Evolutionary conservation across 495 filamentous ascomycete species (phyloP), one percentile per base, ranked within the genome.

Genomic region (Xeromyces bisporus): DNA sequence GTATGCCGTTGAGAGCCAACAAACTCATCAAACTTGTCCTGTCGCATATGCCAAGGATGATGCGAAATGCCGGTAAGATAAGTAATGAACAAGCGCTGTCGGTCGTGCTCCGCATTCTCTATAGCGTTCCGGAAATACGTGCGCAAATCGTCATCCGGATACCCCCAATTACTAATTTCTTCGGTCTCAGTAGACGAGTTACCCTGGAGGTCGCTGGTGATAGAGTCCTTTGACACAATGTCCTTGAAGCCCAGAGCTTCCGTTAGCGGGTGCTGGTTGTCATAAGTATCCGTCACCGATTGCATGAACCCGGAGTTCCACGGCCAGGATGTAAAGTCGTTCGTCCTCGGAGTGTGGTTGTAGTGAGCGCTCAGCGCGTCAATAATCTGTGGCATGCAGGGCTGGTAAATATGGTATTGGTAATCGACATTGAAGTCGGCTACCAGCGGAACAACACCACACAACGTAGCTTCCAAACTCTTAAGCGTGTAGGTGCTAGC

Each of bases 21-120:
- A 27, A 50, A 29, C 23, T 50, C 42, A 11, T 52, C 41, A 15
- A 48, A 53, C 25, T 56, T 34, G 3, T 51, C 34, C 6, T 37
- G 32, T 1, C 57, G 58, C 32, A 51, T 56, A 13, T 43, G 39
- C 48, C 48, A 62, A 0, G 58, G 56, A 26, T 60, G 51, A 31
- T 62, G 58, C 1, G 53, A 59, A 16, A 54, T 53, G 13, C 53
- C 53, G 5, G 58, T 62, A 23, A 62, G 26, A 30, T 62, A 57
- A 7, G 50, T 50, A 13, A 62, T 34, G 34, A 62, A 62, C 7
- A 60, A 16, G 4, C 58, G 52, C 35, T 57, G 45, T 15, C 53
- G 42, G 12, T 46, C 44, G 32, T 44, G 32, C 27, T 58, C 48
- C 0, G 58, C 53, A 10, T 47, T 28, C 1, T 42, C 30, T 28